These are phyloP conservation scores for Rhypophila decipiens DNA, from an alignment of 495 filamentous ascomycete genomes.

Conservation along the genomic window DNA sequence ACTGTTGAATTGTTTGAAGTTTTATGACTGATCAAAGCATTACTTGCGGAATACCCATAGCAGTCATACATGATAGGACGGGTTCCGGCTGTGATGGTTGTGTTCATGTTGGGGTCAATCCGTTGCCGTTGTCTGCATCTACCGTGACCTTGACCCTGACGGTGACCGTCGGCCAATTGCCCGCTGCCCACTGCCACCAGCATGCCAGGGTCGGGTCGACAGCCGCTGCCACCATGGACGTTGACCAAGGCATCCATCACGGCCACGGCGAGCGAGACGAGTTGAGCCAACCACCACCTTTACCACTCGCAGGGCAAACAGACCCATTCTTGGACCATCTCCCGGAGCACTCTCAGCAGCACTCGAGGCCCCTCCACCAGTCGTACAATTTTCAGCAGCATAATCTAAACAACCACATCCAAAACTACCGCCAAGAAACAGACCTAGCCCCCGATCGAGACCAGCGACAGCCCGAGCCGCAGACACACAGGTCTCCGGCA, in stretches of 20 bases:
- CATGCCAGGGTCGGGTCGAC: no score
- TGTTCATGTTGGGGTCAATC: no score
- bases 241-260: slow-evolving; percentile 29
- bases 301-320: slow-evolving; percentile 12
- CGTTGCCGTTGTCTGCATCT: no score
- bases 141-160: not conserved
- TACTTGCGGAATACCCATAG: not conserved
- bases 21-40: slow-evolving; percentile 9
- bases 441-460: not conserved
- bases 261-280: no score
- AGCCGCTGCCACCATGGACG: slow-evolving; percentile 2
- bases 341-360: slow-evolving; percentile 16
- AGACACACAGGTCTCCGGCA: slow-evolving; percentile 2
- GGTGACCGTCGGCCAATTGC: slow-evolving; percentile 19
- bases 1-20: slow-evolving; percentile 14
- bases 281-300: no score
- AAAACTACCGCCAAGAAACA: not conserved
- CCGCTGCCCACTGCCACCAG: no score
- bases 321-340: slow-evolving; percentile 21
- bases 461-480: slow-evolving; percentile 5
- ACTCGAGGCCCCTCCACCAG: slow-evolving; percentile 3
- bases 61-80: not conserved
- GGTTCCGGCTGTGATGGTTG: no score
- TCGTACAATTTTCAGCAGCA: slow-evolving; percentile 3
- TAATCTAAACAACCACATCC: slow-evolving; percentile 2